Conservation (phyloP, 345 rosid species). For the Ceriops tagal region DNA sequence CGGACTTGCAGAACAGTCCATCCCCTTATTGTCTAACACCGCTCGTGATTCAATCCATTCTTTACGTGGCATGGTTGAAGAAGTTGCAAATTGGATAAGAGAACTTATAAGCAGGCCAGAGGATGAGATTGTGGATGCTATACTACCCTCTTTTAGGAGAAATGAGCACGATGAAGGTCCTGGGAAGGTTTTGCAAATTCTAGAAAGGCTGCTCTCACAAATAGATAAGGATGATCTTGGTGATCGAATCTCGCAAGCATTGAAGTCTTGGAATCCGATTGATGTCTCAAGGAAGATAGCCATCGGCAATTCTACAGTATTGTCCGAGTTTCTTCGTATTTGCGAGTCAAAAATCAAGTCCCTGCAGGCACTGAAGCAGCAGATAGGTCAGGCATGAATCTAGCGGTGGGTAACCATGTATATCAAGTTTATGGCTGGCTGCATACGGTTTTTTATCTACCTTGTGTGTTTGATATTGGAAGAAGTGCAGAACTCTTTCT, state of each 20-base stretch:
- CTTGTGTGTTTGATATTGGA: neutral
- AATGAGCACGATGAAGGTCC: conserved; percentile 52
- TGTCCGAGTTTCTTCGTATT: conserved; percentile 50
- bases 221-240: conserved; percentile 52
- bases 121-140: conserved; percentile 49
- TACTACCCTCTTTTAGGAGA: conserved; percentile 41
- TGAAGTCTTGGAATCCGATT: conserved; percentile 57
- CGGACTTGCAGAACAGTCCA: conserved; percentile 45
- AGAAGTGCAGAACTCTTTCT: neutral
- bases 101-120: conserved; percentile 47
- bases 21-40: conserved; percentile 35
- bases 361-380: conserved; percentile 52
- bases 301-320: conserved; percentile 35
- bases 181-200: conserved; percentile 53
- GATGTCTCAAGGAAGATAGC: conserved; percentile 58
- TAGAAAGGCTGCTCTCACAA: conserved; percentile 43
- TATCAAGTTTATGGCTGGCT: neutral
- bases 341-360: conserved; percentile 64
- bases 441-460: neutral
- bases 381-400: conserved; percentile 51
- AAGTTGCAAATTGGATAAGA: conserved; percentile 49
- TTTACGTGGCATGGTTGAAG: conserved; percentile 41
- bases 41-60: conserved; percentile 53
- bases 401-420: neutral
- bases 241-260: conserved; percentile 47